These are phyloP conservation scores for Apiospora aurea DNA, from an alignment of 2,329 filamentous ascomycete genomes.

Conservation along the genomic window DNA sequence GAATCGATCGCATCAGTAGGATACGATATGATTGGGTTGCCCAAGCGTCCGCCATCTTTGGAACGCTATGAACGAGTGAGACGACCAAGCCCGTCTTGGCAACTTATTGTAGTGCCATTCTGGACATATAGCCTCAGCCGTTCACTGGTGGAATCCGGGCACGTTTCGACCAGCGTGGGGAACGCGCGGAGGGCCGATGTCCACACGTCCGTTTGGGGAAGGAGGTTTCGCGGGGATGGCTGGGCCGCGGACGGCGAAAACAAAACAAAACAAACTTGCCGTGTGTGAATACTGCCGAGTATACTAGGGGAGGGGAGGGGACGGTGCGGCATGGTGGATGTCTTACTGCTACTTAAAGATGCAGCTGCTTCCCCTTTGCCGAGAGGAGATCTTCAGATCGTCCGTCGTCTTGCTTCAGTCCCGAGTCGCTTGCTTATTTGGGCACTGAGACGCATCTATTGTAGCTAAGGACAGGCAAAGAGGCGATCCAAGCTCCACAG, in stretches of 20 bases:
- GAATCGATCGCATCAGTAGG: not conserved
- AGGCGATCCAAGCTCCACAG: not conserved
- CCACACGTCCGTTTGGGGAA: conserved; percentile 15
- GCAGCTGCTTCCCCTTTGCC: not conserved
- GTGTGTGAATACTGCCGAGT: not conserved
- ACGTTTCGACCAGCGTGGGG: not conserved
- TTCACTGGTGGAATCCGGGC: conserved; percentile 12
- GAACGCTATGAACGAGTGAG: conserved; percentile 2
- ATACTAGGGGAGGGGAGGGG: not conserved
- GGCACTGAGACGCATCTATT: not conserved
- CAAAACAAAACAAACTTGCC: not conserved
- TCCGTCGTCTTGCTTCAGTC: not conserved
- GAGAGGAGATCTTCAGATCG: conserved; percentile 18
- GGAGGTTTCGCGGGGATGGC: not conserved
- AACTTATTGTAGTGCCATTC: not conserved
- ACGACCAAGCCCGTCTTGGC: conserved; percentile 15
- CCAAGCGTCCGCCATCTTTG: not conserved
- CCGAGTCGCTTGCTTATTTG: not conserved
- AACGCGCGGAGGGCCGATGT: conserved; percentile 7
- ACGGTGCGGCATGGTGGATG: too few relatives aligned
- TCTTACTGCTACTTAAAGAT: not conserved
- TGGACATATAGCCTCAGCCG: not conserved
- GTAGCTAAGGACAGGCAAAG: not conserved
- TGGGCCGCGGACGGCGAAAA: not conserved
- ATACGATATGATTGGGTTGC: not conserved